phyloP scores from a whole-genome alignment of 208 protist species.

The Leishmania turanica region DNA sequence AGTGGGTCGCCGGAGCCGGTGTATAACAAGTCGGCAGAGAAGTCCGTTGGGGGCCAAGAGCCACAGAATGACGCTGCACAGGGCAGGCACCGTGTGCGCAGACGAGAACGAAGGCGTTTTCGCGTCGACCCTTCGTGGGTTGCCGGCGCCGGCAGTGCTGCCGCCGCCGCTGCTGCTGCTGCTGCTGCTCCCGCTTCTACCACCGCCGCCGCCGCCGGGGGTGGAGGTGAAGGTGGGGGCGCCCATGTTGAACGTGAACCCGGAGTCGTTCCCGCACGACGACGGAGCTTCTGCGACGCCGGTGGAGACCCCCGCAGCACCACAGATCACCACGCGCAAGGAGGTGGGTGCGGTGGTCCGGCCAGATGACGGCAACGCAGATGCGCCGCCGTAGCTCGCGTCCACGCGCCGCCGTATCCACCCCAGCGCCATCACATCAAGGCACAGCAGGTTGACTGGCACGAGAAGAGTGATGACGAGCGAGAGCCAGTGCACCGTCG shows the following conservation, averaged over 20 bases:
- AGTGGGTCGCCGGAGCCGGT: background rate
- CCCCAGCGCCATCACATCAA: constrained; percentile 28
- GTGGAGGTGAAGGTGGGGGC: background rate
- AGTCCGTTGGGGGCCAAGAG: constrained; percentile 32
- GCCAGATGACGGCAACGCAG: background rate
- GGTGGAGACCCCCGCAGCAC: background rate
- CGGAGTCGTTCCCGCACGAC: background rate
- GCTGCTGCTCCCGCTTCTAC: background rate
- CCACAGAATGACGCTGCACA: constrained; percentile 32
- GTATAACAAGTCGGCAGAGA: constrained; percentile 13
- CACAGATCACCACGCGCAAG: background rate
- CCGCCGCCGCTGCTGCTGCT: background rate
- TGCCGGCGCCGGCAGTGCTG: background rate
- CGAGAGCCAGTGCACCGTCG: constrained; percentile 16
- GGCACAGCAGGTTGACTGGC: constrained; percentile 26
- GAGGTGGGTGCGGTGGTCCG: background rate
- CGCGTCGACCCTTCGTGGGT: background rate
- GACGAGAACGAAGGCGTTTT: background rate
- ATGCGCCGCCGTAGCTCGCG: background rate
- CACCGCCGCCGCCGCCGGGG: background rate
- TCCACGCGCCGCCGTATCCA: constrained; percentile 24
- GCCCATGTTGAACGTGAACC: background rate
- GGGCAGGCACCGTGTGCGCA: constrained; percentile 16
- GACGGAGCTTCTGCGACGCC: background rate
- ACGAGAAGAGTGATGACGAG: constrained; percentile 32